phyloP scores from a whole-genome alignment of 2,329 filamentous ascomycete species.

The Tolypocladium guangdongense region DNA sequence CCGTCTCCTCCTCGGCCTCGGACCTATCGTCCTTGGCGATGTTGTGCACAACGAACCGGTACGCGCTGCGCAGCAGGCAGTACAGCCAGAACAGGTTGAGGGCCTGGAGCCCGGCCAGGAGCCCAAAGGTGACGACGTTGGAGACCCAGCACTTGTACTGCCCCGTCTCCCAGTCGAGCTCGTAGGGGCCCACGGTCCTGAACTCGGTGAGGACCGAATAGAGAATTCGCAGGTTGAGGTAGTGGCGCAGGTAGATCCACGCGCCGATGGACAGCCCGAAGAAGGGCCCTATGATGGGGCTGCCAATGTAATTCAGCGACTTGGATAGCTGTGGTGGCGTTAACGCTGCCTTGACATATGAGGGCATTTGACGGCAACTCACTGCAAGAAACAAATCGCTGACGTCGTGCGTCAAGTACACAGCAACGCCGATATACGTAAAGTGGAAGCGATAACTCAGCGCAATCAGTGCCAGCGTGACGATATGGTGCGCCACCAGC shows the following conservation, averaged over 20 bases:
- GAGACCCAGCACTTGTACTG: conserved; percentile 68
- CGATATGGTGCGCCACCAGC: conserved; percentile 82
- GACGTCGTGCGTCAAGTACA: conserved; percentile 91
- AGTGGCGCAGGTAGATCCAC: conserved; percentile 88
- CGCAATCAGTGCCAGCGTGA: conserved; percentile 73
- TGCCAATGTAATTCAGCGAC: conserved; percentile 81
- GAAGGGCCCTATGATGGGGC: conserved; percentile 65
- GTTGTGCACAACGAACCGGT: conserved; percentile 53
- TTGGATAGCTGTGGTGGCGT: conserved; percentile 53
- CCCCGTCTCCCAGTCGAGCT: conserved; percentile 62
- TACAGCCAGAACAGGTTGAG: conserved; percentile 77
- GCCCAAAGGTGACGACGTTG: conserved; percentile 53
- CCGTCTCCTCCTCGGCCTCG: conserved; percentile 49
- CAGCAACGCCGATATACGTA: conserved; percentile 87
- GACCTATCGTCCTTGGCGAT: conserved; percentile 61
- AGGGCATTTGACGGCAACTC: too few relatives aligned
- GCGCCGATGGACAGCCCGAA: conserved; percentile 70
- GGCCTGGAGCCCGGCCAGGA: conserved; percentile 59
- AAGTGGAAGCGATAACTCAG: conserved; percentile 95
- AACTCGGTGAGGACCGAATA: conserved; percentile 67
- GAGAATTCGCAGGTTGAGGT: conserved; percentile 68
- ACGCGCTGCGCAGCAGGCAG: conserved; percentile 65
- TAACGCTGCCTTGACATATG: not conserved
- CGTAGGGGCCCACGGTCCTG: conserved; percentile 61
- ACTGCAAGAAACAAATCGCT: conserved; percentile 84